Conservation (phyloP, 306 rosid species). For the Cicer judaicum region DNA sequence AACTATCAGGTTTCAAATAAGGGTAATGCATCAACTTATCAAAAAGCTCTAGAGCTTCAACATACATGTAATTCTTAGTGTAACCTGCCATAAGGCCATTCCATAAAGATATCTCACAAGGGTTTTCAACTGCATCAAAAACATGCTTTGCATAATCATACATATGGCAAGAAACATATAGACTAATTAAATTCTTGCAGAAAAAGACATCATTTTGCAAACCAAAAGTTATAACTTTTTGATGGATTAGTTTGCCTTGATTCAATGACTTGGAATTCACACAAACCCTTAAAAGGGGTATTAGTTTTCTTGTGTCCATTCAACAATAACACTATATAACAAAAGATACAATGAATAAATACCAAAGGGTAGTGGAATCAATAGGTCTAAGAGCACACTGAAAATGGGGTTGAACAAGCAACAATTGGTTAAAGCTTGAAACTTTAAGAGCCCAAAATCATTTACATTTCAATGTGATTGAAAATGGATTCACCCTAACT, state of each 20-base stretch:
- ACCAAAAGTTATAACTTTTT: slow-evolving; percentile 67
- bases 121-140: slow-evolving; percentile 54
- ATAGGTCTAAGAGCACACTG: slow-evolving; percentile 4
- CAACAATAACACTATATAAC: slow-evolving; percentile 8
- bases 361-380: slow-evolving; percentile 8
- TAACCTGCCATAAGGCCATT: slow-evolving; percentile 70
- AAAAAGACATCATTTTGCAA: slow-evolving; percentile 54
- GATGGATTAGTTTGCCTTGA: slow-evolving; percentile 70
- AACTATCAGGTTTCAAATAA: slow-evolving; percentile 59
- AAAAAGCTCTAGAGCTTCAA: slow-evolving; percentile 68
- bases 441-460: not conserved
- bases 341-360: not conserved
- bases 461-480: not conserved
- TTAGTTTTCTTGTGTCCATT: slow-evolving; percentile 62
- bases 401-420: not conserved
- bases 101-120: slow-evolving; percentile 68
- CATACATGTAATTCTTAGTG: slow-evolving; percentile 67
- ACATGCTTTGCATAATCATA: slow-evolving; percentile 57
- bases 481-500: not conserved
- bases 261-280: slow-evolving; percentile 54
- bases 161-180: slow-evolving; percentile 61
- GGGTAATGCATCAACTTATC: slow-evolving; percentile 50
- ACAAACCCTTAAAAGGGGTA: slow-evolving; percentile 58
- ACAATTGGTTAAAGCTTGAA: slow-evolving; percentile 18
- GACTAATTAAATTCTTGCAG: slow-evolving; percentile 60